Evolutionary conservation across 441 rosid species (phyloP), one percentile per base, ranked within the genome.

Genomic region (Omphalea diandra): DNA sequence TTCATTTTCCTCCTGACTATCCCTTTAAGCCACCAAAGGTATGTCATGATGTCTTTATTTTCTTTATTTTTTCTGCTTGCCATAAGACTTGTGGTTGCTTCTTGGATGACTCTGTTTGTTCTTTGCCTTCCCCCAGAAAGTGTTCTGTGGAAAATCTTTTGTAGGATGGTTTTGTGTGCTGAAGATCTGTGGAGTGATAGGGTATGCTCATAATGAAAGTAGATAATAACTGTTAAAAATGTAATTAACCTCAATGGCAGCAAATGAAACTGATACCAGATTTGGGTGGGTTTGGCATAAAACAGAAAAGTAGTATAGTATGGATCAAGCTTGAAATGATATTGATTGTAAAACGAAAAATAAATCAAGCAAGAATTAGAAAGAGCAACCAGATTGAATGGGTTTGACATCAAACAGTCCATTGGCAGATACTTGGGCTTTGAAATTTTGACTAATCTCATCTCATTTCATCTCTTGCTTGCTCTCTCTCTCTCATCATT

Each of bases 11-110:
- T 53, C 90, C 93, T 1, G 93, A 88, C 71, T 88, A 88, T 68
- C 93, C 93, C 15, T 88, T 88, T 69, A 88, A 88, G 79, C 94
- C 94, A 69, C 94, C 94, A 2, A 88, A 88, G 90, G 94, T 86
- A 71, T 59, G 20, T 8, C 7, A 5, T 63, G 29, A 2, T 12
- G 20, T 52, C 43, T 33, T 66, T 24, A 1, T 5, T 33, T 22
- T 50, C 7, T 0, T 69, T 31, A 7, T 31, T 32, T 22, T 46
- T 31, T 15, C 20, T 69, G 20, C n/a, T 50, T 35, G 11, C 26
- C 12, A 41, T 50, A 54, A n/a, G 29, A 54, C 12, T 8, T 40
- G 31, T 47, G 63, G 26, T 55, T 54, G 22, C 35, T 40, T 67
- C 41, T 3, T 27, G 17, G 8, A 2, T 38, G 36, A 27, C 52